A percentile compares a stretch with the other conserved stretches of the same genome.
Evolutionary conservation across 352 stramenopile species (phyloP).

Genomic region (Thraustochytrium striatum): DNA sequence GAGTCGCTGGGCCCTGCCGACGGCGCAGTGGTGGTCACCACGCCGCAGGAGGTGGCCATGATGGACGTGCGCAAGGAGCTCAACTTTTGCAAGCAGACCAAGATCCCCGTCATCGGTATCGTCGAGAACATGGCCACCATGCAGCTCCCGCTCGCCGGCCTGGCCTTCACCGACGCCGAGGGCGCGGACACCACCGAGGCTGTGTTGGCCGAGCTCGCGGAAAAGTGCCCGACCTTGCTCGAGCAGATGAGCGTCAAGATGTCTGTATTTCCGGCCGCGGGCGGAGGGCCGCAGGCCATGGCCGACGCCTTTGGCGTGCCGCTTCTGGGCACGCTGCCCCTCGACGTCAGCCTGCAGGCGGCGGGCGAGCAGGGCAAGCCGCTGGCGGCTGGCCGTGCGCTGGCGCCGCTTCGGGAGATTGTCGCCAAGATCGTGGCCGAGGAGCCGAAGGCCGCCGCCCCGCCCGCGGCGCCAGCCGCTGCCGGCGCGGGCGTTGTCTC

Average conservation of each 20-base stretch:
- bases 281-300: conserved; percentile 85
- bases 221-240: conserved; percentile 74
- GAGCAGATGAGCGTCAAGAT: conserved; percentile 51
- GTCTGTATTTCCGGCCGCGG: conserved; percentile 76
- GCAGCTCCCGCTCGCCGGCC: conserved; percentile 62
- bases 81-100: conserved; percentile 98
- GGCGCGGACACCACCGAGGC: conserved; percentile 53
- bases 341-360: conserved; percentile 93
- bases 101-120: conserved; percentile 75
- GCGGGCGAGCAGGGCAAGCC: conserved; percentile 87
- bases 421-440: conserved; percentile 19
- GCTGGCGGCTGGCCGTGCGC: neutral
- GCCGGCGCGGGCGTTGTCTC: conserved; percentile 8
- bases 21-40: conserved; percentile 97
- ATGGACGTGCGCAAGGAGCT: conserved; percentile 98
- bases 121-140: conserved; percentile 99
- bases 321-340: conserved; percentile 90
- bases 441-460: neutral
- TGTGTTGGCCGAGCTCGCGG: conserved; percentile 65
- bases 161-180: neutral
- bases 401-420: conserved; percentile 32
- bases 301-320: conserved; percentile 88
- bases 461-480: no score
- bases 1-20: conserved; percentile 74
- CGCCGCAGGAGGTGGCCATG: conserved; percentile 98